phyloP scores from a whole-genome alignment of 2,329 filamentous ascomycete species.

The Xylariaceae sp. region DNA sequence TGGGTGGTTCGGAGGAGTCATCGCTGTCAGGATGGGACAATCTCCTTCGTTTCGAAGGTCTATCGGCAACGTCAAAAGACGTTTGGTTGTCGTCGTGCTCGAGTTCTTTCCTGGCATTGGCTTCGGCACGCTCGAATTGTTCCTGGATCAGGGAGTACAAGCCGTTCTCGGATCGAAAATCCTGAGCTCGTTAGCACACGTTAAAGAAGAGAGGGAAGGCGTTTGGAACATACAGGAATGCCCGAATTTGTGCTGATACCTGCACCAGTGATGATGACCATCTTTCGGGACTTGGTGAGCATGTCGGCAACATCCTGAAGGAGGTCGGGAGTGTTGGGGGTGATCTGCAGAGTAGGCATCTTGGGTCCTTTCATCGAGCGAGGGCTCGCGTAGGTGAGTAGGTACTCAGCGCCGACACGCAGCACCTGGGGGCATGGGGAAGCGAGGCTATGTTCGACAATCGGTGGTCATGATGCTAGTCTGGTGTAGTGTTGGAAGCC shows the following conservation, averaged over 20 bases:
- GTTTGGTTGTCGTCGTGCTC: constrained; percentile 21
- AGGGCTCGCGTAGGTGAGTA: too few relatives aligned
- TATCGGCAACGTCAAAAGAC: constrained; percentile 27
- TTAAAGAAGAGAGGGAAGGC: constrained; percentile 2
- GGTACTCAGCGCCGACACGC: too few relatives aligned
- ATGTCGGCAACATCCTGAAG: constrained; percentile 65
- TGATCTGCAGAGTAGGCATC: constrained; percentile 60
- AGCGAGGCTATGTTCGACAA: too few relatives aligned
- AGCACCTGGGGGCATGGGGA: too few relatives aligned
- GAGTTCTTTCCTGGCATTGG: constrained; percentile 27
- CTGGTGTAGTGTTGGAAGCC: too few relatives aligned
- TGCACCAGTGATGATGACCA: constrained; percentile 70
- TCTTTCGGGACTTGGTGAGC: constrained; percentile 63
- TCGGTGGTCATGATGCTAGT: too few relatives aligned
- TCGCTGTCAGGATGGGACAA: constrained; percentile 16
- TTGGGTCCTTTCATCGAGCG: constrained; percentile 19
- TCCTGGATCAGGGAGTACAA: constrained; percentile 70
- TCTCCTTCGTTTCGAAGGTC: constrained; percentile 28
- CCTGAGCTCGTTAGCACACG: constrained; percentile 40
- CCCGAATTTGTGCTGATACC: constrained; percentile 75
- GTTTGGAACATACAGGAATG: constrained; percentile 59
- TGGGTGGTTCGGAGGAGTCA: background rate
- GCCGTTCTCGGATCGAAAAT: constrained; percentile 70
- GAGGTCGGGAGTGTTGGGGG: constrained; percentile 47
- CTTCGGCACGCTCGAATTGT: constrained; percentile 57